Conservation (phyloP, 192 early-diverging fungal genomes). For the Gigaspora rosea region DNA sequence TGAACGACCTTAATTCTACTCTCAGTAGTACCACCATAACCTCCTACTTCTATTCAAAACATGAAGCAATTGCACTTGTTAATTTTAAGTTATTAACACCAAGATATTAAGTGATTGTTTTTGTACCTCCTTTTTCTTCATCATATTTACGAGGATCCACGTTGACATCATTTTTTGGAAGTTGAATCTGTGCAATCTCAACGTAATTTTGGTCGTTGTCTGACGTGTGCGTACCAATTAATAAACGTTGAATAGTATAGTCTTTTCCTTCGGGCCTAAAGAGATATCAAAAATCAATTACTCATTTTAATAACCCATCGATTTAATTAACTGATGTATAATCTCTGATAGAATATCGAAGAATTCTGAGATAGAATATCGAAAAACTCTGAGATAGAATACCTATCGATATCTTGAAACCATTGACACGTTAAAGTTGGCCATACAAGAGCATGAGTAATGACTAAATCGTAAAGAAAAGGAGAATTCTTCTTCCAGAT, state of each 20-base stretch:
- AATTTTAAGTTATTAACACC: too few relatives aligned
- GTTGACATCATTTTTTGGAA: conserved; percentile 69
- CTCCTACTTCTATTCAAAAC: conserved; percentile 64
- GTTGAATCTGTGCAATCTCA: conserved; percentile 91
- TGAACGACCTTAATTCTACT: conserved; percentile 82
- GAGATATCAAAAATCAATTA: not conserved
- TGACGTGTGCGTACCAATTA: conserved; percentile 96
- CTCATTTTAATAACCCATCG: too few relatives aligned
- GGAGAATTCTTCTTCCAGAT: conserved; percentile 99
- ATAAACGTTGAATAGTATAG: conserved; percentile 84
- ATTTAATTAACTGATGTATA: not conserved
- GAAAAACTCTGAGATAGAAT: not conserved
- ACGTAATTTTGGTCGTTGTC: conserved; percentile 96
- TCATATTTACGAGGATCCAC: conserved; percentile 65
- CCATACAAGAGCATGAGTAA: conserved; percentile 99
- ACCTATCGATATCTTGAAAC: conserved; percentile 93
- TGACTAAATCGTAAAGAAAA: conserved; percentile 96
- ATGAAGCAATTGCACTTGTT: not conserved
- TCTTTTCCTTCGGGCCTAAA: conserved; percentile 85
- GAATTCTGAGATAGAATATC: conserved; percentile 31
- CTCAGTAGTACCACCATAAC: conserved; percentile 66
- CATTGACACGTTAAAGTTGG: conserved; percentile 97
- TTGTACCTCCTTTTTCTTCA: conserved; percentile 70
- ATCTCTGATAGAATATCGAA: not conserved
- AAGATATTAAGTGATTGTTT: not conserved